phyloP scores from a whole-genome alignment of 192 early-diverging fungal genomes.

The Coemansia sp. region DNA sequence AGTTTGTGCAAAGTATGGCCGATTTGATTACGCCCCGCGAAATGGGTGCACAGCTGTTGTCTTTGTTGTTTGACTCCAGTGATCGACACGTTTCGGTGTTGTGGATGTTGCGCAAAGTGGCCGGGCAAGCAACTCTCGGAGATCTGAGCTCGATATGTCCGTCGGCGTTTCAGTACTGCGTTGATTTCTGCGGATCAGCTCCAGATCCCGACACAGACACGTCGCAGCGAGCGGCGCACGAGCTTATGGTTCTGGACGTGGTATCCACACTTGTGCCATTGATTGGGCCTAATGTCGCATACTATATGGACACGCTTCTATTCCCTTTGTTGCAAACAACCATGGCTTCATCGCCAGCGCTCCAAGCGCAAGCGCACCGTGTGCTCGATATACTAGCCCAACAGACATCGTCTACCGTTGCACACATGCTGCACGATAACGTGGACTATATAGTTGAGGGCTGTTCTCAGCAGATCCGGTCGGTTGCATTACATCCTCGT shows the following conservation, averaged over 20 bases:
- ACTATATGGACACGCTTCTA: slow-evolving; percentile 39
- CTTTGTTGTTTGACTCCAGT: not conserved
- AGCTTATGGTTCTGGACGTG: slow-evolving; percentile 24
- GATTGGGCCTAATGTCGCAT: slow-evolving; percentile 23
- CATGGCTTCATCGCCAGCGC: slow-evolving; percentile 6
- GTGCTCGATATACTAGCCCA: slow-evolving; percentile 21
- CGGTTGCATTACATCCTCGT: slow-evolving; percentile 24
- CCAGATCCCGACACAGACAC: not conserved
- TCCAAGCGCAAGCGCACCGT: slow-evolving; percentile 21
- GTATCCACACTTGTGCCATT: slow-evolving; percentile 19
- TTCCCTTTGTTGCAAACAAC: slow-evolving; percentile 41
- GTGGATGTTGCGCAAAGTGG: slow-evolving; percentile 30
- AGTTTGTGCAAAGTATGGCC: slow-evolving; percentile 11
- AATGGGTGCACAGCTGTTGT: slow-evolving; percentile 28
- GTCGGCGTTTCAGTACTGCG: slow-evolving; percentile 32
- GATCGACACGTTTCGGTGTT: slow-evolving; percentile 6
- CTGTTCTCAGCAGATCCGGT: slow-evolving; percentile 38
- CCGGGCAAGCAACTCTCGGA: not conserved
- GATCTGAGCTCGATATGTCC: slow-evolving; percentile 7
- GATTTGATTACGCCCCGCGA: not conserved
- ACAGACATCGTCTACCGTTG: slow-evolving; percentile 6
- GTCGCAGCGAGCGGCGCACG: not conserved
- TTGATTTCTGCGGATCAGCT: slow-evolving; percentile 8
- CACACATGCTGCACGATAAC: slow-evolving; percentile 33
- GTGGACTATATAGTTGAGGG: slow-evolving; percentile 51